Conservation (phyloP, 1,284 basidiomycete species). For the Grifola frondosa region DNA sequence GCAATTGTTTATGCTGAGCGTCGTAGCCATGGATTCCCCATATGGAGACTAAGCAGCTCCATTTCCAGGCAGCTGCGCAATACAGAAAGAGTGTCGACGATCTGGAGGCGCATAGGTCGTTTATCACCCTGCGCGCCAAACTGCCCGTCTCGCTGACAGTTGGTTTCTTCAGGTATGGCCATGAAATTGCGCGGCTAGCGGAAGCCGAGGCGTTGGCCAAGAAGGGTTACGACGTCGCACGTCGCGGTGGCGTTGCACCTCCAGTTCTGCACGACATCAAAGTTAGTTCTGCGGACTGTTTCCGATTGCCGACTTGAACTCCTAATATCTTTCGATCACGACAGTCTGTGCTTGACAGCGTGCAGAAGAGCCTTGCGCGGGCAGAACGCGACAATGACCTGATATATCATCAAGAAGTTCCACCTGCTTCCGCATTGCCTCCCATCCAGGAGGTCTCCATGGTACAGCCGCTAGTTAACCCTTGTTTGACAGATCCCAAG, state of each 20-base stretch:
- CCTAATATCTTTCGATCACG: not conserved
- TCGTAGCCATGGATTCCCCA: conserved; percentile 79
- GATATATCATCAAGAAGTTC: conserved; percentile 91
- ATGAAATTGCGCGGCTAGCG: conserved; percentile 75
- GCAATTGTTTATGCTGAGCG: not conserved
- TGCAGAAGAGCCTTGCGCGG: conserved; percentile 69
- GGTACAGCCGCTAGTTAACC: conserved; percentile 62
- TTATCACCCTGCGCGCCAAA: not conserved
- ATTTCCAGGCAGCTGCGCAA: conserved; percentile 90
- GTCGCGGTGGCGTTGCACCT: conserved; percentile 58
- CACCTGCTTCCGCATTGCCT: conserved; percentile 68
- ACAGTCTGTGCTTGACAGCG: conserved; percentile 63
- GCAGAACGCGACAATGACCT: conserved; percentile 94
- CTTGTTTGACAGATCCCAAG: conserved; percentile 64
- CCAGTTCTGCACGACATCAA: conserved; percentile 77
- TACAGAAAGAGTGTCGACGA: conserved; percentile 91
- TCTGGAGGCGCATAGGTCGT: conserved; percentile 66
- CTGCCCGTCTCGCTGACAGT: conserved; percentile 4
- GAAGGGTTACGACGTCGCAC: conserved; percentile 72
- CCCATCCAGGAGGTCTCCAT: conserved; percentile 69
- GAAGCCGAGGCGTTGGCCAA: conserved; percentile 71
- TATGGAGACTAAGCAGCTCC: conserved; percentile 78
- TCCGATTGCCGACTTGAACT: not conserved
- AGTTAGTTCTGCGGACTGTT: conserved; percentile 39
- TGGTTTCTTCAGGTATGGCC: conserved; percentile 64